A percentile compares a stretch with the other conserved stretches of the same genome.
Evolutionary conservation across 345 rosid genomes (phyloP).

Genomic region (Salix caprea): DNA sequence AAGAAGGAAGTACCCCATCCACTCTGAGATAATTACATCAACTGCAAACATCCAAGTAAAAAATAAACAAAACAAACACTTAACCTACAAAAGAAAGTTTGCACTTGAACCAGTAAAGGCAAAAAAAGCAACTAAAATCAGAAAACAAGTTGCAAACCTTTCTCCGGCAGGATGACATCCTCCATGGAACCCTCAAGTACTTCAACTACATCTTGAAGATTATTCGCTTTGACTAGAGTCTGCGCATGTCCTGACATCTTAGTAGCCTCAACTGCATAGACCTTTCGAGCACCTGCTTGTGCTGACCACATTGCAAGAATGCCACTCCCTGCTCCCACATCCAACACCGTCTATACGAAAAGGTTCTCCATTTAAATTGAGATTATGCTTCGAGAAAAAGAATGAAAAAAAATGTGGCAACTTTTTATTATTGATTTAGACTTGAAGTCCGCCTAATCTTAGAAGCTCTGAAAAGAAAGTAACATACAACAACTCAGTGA

Average conservation of each 20-base stretch:
- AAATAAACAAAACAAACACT: not conserved
- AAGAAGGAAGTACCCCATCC: slow-evolving; percentile 98
- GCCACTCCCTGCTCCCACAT: slow-evolving; percentile 98
- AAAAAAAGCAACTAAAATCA: not conserved
- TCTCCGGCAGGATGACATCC: slow-evolving; percentile 78
- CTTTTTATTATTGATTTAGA: too few relatives aligned
- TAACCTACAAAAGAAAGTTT: not conserved
- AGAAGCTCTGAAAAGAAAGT: not conserved
- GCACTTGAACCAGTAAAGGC: not conserved
- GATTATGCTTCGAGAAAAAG: too few relatives aligned
- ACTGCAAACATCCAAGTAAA: slow-evolving; percentile 44
- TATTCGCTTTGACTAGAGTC: slow-evolving; percentile 67
- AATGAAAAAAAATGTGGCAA: too few relatives aligned
- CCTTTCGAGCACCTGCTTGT: slow-evolving; percentile 97
- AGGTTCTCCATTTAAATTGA: not conserved
- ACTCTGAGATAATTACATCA: slow-evolving; percentile 96
- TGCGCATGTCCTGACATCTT: slow-evolving; percentile 94
- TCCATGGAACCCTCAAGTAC: slow-evolving; percentile 85
- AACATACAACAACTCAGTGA: not conserved
- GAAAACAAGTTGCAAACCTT: slow-evolving; percentile 41
- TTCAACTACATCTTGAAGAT: slow-evolving; percentile 68
- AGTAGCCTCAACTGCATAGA: slow-evolving; percentile 95
- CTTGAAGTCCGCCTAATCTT: slow-evolving; percentile 3
- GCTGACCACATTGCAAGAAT: slow-evolving; percentile 99
- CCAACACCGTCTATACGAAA: slow-evolving; percentile 68